Conservation (phyloP, 352 stramenopile species). For the Phytophthora tubulina region DNA sequence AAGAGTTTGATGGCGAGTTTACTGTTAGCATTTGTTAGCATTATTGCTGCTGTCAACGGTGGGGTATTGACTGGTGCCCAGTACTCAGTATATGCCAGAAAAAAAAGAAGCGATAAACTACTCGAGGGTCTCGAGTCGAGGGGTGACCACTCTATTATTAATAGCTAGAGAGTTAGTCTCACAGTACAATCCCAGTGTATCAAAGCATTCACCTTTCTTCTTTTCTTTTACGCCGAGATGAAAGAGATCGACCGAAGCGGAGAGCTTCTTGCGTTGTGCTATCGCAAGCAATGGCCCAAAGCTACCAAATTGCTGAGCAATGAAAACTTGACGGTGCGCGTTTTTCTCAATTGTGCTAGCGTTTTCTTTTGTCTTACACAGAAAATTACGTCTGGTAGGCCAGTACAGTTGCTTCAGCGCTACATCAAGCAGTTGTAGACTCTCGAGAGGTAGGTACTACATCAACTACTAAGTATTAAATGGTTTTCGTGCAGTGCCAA, state of each 20-base stretch:
- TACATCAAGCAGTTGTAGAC: conserved; percentile 42
- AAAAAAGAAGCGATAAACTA: neutral
- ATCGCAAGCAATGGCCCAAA: conserved; percentile 48
- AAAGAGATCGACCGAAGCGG: conserved; percentile 47
- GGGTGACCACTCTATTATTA: no score
- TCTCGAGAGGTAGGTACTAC: conserved; percentile 29
- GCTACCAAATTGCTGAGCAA: conserved; percentile 28
- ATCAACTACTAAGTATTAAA: neutral
- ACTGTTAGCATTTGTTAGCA: no score
- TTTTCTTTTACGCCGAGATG: conserved; percentile 29
- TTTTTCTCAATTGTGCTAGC: neutral
- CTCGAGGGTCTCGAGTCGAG: no score
- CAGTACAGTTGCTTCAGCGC: conserved; percentile 32
- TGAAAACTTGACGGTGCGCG: conserved; percentile 24
- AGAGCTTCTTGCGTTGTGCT: conserved; percentile 51
- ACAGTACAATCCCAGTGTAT: neutral
- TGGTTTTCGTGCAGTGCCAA: neutral
- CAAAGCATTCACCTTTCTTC: neutral
- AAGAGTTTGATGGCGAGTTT: no score
- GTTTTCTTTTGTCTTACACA: neutral
- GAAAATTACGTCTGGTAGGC: conserved; percentile 7
- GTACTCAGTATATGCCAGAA: neutral
- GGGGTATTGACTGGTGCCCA: no score
- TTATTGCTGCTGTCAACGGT: no score
- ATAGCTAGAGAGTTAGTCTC: no score